Percentiles rank a stretch among this genome's conserved stretches.
Conservation (phyloP, 2,329 filamentous ascomycete species). For the Calonectria multiphialidica region DNA sequence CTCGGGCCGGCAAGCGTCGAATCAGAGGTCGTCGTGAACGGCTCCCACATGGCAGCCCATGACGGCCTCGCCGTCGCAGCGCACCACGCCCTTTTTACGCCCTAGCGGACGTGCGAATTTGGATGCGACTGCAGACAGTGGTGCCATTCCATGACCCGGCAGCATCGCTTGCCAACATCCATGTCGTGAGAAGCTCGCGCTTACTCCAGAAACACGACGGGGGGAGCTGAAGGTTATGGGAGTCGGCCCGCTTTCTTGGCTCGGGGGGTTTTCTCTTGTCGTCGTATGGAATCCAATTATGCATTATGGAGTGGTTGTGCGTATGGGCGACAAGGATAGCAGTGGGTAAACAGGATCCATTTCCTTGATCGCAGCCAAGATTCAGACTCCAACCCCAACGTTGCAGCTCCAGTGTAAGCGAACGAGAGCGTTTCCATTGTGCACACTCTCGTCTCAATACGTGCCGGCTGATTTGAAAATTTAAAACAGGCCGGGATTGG, state of each 20-base stretch:
- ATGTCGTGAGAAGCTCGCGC: background rate
- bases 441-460: background rate
- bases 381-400: background rate
- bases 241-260: background rate
- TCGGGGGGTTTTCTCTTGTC: background rate
- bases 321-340: background rate
- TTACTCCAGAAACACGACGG: background rate
- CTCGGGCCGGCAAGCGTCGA: background rate
- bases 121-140: background rate
- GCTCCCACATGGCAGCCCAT: background rate
- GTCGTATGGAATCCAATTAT: background rate
- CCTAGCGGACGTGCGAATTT: background rate
- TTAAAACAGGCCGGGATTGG: background rate
- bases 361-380: background rate
- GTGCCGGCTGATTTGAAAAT: background rate
- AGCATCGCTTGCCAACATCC: background rate
- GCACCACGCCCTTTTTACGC: background rate
- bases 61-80: background rate
- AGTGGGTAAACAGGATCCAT: background rate
- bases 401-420: no score
- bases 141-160: background rate
- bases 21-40: background rate
- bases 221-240: background rate
- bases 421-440: background rate
- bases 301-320: background rate